Evolutionary conservation across 805 yeast species (phyloP), one percentile per base, ranked within the genome.

Genomic region (Candida lessepsii): DNA sequence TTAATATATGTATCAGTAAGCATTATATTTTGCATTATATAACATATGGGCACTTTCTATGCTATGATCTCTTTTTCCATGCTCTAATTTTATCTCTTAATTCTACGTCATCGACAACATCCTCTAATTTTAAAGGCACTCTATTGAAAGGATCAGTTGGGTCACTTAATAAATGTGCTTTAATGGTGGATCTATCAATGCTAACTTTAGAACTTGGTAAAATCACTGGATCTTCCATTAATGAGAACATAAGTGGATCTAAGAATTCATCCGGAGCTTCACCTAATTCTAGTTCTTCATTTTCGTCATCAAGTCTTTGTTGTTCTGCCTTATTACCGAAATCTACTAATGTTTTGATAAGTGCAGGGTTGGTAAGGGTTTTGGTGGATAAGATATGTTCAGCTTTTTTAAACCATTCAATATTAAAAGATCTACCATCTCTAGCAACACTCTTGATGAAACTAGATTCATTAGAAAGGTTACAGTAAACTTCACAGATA

Each of bases 61-160:
- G n/a, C n/a, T n/a, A n/a, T n/a, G 23, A 6, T 7, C 17, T 18
- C 35, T 13, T 32, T 32, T 10, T 32, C 35, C 35, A 32, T 4
- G 6, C 13, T 2, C 3, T 24, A 23, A 47, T 47, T 55, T 74
- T 75, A 31, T 60, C 54, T 54, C 73, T 81, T 57, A 90, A 69
- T 48, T 83, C 95, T 1, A 65, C 69, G 63, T 90, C 83, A 14
- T 93, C 95, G 16, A 75, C 61, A 19, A 90, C 96, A 50, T 93
- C 96, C 49, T 91, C 97, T 28, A 91, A 62, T 54, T 79, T 87
- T 53, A 93, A 70, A 4, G 98, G 98, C 68, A 81, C 75, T 63
- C 99, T 81, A 63, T 91, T 93, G 68, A 93, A 93, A 14, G 99
- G 99, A 67, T 93, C 99, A 0, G 96, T 93, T 1, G 96, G 79